Percentiles rank a stretch among this genome's conserved stretches.
Evolutionary conservation across 2,329 filamentous ascomycete genomes (phyloP).

Genomic region (Aspergillus puulaauensis): DNA sequence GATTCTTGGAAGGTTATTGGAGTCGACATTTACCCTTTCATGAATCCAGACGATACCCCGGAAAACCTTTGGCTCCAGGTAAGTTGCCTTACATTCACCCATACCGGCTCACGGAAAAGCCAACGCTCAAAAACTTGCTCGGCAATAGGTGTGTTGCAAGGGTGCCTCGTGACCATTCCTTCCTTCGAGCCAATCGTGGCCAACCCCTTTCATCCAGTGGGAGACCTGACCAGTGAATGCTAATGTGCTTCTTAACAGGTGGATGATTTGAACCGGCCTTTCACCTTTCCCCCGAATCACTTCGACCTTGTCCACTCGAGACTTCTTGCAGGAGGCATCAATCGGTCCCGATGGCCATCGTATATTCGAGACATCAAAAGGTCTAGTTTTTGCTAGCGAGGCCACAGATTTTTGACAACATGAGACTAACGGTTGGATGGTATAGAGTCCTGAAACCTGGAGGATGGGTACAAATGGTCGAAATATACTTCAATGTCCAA

Average conservation of each 20-base stretch:
- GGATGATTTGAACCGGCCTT: conserved; percentile 68
- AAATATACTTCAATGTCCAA: conserved; percentile 81
- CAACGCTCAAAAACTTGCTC: background rate
- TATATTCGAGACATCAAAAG: conserved; percentile 74
- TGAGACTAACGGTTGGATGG: conserved; percentile 7
- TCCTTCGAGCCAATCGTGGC: background rate
- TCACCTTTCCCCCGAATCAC: conserved; percentile 66
- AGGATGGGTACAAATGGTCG: conserved; percentile 87
- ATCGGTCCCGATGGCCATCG: conserved; percentile 68
- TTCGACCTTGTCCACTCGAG: conserved; percentile 84
- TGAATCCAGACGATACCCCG: conserved; percentile 64
- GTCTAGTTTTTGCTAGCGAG: conserved; percentile 27
- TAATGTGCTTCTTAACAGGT: conserved; percentile 42
- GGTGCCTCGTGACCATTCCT: background rate
- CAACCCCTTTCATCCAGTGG: too few relatives aligned
- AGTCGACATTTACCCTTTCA: conserved; percentile 70
- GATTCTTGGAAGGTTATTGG: conserved; percentile 59
- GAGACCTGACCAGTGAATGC: background rate
- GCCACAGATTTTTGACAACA: background rate
- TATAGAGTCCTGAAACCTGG: conserved; percentile 60
- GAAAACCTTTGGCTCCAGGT: conserved; percentile 68
- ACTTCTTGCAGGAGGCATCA: conserved; percentile 62
- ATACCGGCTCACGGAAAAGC: background rate
- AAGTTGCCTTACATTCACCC: conserved; percentile 20
- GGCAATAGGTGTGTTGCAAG: background rate